phyloP scores from a whole-genome alignment of 169 alveolate species.

The Cryptosporidium sp. region DNA sequence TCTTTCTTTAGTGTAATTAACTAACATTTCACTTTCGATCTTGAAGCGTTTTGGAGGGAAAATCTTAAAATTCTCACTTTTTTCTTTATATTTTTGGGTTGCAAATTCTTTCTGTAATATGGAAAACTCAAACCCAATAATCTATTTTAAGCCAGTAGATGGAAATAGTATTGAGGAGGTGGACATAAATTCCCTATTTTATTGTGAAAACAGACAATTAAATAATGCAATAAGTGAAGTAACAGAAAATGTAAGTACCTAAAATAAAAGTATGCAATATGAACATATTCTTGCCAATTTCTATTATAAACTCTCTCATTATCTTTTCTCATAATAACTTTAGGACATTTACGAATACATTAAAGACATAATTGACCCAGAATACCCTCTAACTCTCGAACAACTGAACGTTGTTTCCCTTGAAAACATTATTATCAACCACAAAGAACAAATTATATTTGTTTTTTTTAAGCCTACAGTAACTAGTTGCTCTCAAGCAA shows the following conservation, averaged over 20 bases:
- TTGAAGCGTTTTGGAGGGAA: constrained; percentile 40
- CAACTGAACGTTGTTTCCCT: constrained; percentile 92
- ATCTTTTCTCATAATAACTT: neutral
- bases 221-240: neutral
- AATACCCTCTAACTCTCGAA: constrained; percentile 97
- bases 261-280: no score
- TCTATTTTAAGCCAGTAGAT: constrained; percentile 36
- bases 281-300: neutral
- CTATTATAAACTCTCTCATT: neutral
- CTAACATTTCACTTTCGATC: neutral
- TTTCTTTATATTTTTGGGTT: neutral
- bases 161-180: neutral
- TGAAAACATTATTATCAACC: constrained; percentile 88
- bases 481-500: constrained; percentile 96
- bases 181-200: neutral
- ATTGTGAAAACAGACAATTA: neutral
- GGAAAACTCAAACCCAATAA: constrained; percentile 57
- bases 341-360: constrained; percentile 92
- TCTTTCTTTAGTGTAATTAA: neutral
- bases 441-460: constrained; percentile 81
- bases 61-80: neutral
- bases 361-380: constrained; percentile 96
- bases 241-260: constrained; percentile 28
- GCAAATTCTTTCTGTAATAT: neutral
- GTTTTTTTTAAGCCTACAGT: constrained; percentile 97